Evolutionary conservation across 495 filamentous ascomycete genomes (phyloP), one percentile per base, ranked within the genome.

Genomic region (Talaromyces borbonicus): DNA sequence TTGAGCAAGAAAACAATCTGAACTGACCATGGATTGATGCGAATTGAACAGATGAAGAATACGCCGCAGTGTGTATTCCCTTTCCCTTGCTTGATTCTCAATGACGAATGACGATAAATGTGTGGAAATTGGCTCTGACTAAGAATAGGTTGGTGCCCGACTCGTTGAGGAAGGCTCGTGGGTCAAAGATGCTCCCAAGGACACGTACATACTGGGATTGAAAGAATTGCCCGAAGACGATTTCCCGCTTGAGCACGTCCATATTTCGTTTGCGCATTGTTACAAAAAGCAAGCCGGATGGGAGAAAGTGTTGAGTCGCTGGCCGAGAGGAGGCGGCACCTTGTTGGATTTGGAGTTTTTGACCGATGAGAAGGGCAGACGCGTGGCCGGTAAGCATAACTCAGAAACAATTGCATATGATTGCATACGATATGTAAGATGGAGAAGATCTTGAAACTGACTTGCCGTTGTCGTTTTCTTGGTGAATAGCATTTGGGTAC

Each of bases 201-300:
- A 87, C 47, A 78, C 90, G 56, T 86, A 88, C 56, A 87, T 94
- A 54, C 73, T 96, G 49, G 90, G 92, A 29, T 73, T 98, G 39
- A 98, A 98, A 75, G 92, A 96, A 69, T 74, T 96, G 12, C 86
- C 85, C 5, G 88, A 93, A 57, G 84, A 94, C 54, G 79, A 81
- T 25, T 88, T 89, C 58, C 88, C 90, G 27, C 78, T 96, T 40
- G 80, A 83, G 67, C 87, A 97, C 55, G 78, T 79, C 11, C 85
- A 90, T 62, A 77, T 98, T 50, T 84, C 88, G 51, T 95, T 95
- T 55, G 85, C 81, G 31, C 74, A 79, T 57, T 85, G 77, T 67
- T 94, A 88, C 71, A 95, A 95, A 74, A 67, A 83, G 54, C 92
- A 97, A 65, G 79, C 68, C 37, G 86, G 85, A 18, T 96, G 89